A percentile compares a stretch with the other conserved stretches of the same genome.
Conservation (phyloP, 2,329 filamentous ascomycete species). For the Colletotrichum somersetense region DNA sequence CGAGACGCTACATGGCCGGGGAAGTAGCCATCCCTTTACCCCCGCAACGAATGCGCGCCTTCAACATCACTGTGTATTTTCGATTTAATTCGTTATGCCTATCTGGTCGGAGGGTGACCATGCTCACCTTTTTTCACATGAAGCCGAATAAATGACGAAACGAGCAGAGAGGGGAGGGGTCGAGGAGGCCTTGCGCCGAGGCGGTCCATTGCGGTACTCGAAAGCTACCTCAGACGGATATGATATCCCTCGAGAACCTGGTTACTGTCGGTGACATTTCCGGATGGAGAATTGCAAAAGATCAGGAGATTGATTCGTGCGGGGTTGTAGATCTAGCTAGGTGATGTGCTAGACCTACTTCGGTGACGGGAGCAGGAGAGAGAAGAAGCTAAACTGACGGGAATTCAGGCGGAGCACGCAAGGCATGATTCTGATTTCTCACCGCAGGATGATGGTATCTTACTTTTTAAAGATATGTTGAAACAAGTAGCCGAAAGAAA, state of each 20-base stretch:
- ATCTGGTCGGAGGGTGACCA: too few relatives aligned
- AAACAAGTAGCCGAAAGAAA: neutral
- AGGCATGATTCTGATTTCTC: neutral
- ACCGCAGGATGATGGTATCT: neutral
- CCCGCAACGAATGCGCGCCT: conserved; percentile 1
- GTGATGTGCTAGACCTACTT: neutral
- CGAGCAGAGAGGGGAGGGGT: neutral
- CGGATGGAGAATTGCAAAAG: conserved; percentile 12
- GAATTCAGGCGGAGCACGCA: neutral
- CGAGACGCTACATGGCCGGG: neutral
- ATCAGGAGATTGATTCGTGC: too few relatives aligned
- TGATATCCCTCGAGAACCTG: conserved; percentile 15
- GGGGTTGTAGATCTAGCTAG: neutral
- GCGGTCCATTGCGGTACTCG: conserved; percentile 17
- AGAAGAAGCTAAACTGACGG: neutral
- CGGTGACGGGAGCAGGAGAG: neutral
- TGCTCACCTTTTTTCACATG: conserved; percentile 30
- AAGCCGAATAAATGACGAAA: conserved; percentile 8
- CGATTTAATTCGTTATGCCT: too few relatives aligned
- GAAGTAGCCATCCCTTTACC: neutral
- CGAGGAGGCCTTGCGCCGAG: conserved; percentile 18
- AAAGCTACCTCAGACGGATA: conserved; percentile 28
- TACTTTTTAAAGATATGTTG: neutral
- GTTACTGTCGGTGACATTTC: conserved; percentile 28
- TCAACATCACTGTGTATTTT: neutral